Conservation (phyloP, 164 flowering plant genomes). For the Nelumbo lutea region DNA sequence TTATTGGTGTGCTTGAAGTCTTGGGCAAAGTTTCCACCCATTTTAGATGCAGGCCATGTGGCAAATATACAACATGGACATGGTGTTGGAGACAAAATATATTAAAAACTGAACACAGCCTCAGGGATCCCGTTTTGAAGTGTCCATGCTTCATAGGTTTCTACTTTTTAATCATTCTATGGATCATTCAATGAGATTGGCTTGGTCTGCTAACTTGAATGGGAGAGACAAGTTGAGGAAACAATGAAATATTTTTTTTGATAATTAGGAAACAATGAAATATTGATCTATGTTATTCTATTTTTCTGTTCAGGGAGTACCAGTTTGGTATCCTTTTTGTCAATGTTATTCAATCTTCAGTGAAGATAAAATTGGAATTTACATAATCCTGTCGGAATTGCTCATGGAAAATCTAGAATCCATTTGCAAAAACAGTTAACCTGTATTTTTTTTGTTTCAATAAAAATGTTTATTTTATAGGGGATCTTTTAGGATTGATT, state of each 20-base stretch:
- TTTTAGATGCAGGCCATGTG: neutral
- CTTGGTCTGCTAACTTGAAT: neutral
- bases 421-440: too few species aligned
- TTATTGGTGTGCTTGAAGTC: neutral
- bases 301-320: neutral
- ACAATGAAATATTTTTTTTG: neutral
- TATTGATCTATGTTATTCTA: neutral
- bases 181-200: neutral
- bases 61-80: too few species aligned
- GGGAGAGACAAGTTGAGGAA: neutral
- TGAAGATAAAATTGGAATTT: too few species aligned
- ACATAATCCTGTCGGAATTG: too few species aligned
- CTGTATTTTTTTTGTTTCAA: too few species aligned
- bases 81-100: too few species aligned
- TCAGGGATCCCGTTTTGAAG: too few species aligned
- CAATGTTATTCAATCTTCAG: neutral
- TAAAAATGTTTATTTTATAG: too few species aligned
- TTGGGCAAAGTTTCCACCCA: neutral
- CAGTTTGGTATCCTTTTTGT: neutral
- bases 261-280: neutral
- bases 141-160: too few species aligned
- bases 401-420: too few species aligned
- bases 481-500: too few species aligned
- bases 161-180: neutral
- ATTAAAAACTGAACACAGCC: too few species aligned